Evolutionary conservation across 2,329 filamentous ascomycete genomes (phyloP).

Genomic region (Penicillium sp.): DNA sequence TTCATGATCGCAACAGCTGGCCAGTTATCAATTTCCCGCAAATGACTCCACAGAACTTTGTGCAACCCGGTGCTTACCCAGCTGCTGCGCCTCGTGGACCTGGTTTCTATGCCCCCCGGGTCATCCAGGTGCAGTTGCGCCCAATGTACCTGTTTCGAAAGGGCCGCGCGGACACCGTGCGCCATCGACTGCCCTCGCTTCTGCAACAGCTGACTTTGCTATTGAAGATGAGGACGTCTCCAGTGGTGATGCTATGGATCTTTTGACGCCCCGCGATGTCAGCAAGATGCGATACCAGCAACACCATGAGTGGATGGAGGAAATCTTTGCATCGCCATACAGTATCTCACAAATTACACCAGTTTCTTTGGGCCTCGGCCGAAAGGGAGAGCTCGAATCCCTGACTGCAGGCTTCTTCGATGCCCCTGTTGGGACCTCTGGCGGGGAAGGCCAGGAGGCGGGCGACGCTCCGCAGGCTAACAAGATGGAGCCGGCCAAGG

Average conservation of each 20-base stretch:
- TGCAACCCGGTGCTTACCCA: constrained; percentile 44
- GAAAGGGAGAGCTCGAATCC: constrained; percentile 75
- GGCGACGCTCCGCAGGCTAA: constrained; percentile 47
- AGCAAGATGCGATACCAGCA: constrained; percentile 84
- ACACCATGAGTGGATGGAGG: constrained; percentile 99
- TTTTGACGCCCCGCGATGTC: constrained; percentile 84
- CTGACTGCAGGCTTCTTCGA: constrained; percentile 86
- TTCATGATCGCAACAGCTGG: constrained; percentile 86
- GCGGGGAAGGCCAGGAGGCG: constrained; percentile 31
- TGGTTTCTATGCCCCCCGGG: constrained; percentile 35
- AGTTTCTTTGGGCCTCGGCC: constrained; percentile 80
- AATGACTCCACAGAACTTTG: constrained; percentile 53
- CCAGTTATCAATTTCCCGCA: constrained; percentile 72
- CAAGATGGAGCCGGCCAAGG: constrained; percentile 70
- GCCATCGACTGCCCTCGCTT: constrained; percentile 36
- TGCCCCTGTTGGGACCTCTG: constrained; percentile 43
- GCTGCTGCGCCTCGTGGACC: constrained; percentile 39
- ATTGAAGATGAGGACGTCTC: constrained; percentile 88
- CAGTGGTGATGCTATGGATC: constrained; percentile 84
- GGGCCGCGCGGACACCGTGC: constrained; percentile 46
- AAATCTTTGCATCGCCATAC: constrained; percentile 89
- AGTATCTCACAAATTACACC: constrained; percentile 80
- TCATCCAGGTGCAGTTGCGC: constrained; percentile 26
- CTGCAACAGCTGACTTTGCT: constrained; percentile 45
- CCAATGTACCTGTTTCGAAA: constrained; percentile 30